These are phyloP conservation scores for Salix viminalis DNA, from an alignment of 345 rosid species.

Conservation along the genomic window DNA sequence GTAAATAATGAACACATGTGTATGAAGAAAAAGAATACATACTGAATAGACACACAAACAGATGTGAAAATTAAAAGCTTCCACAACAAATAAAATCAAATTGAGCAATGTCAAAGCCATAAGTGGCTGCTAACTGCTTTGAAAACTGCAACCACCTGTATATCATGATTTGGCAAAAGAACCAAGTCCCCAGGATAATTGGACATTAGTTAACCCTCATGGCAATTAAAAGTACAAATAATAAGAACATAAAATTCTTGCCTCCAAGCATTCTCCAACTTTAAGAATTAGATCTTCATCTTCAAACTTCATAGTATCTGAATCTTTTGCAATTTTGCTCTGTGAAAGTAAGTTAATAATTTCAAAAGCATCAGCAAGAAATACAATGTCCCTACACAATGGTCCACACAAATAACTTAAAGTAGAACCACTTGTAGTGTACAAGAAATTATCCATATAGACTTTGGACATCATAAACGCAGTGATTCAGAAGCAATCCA, in stretches of 20 bases:
- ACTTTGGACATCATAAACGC: background rate
- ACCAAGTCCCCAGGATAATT: background rate
- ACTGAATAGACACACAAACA: background rate
- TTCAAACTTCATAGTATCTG: conserved; percentile 55
- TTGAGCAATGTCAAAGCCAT: background rate
- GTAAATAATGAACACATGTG: too few relatives aligned
- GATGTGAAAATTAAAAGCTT: background rate
- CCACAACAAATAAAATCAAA: background rate
- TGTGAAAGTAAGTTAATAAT: conserved; percentile 29
- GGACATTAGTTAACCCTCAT: background rate
- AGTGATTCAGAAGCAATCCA: background rate
- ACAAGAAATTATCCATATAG: background rate
- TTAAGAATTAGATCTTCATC: conserved; percentile 78
- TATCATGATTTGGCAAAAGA: background rate
- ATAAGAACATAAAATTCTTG: conserved; percentile 31
- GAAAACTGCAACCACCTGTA: background rate
- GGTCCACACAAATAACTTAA: background rate
- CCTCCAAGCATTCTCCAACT: conserved; percentile 95
- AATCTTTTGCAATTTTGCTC: conserved; percentile 81
- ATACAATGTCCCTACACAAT: background rate
- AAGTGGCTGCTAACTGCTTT: background rate
- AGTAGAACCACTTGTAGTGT: background rate
- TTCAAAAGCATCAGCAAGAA: conserved; percentile 17
- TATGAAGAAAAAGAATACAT: background rate
- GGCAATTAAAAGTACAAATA: background rate